Conservation (phyloP, 1,139 yeast species). For the Meyerozyma athensensis region DNA sequence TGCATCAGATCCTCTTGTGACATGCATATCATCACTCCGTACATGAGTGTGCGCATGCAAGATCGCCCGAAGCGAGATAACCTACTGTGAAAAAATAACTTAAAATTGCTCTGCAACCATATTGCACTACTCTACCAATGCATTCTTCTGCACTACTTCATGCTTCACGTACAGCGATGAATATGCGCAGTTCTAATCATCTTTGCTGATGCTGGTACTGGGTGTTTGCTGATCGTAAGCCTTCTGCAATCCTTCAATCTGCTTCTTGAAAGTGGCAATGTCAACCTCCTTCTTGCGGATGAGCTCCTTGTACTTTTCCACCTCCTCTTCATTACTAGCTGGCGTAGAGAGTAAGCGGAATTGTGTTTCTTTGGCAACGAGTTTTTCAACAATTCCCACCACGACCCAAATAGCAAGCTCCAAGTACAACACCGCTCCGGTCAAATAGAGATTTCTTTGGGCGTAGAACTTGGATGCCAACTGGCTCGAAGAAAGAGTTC, state of each 20-base stretch:
- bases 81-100: too few species aligned
- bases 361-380: constrained; percentile 52
- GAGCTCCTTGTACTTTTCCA: constrained; percentile 37
- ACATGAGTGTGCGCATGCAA: too few species aligned
- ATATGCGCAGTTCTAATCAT: constrained; percentile 9
- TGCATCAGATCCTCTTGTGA: too few species aligned
- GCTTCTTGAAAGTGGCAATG: constrained; percentile 47
- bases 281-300: constrained; percentile 44
- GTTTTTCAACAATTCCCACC: constrained; percentile 49
- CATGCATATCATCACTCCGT: too few species aligned
- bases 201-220: constrained; percentile 8
- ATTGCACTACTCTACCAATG: too few species aligned
- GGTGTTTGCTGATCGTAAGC: constrained; percentile 45
- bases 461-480: constrained; percentile 58
- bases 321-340: constrained; percentile 19
- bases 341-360: constrained; percentile 21
- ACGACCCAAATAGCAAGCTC: constrained; percentile 56
- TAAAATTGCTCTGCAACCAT: too few species aligned
- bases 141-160: too few species aligned
- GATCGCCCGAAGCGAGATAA: too few species aligned
- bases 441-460: constrained; percentile 66
- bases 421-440: constrained; percentile 66
- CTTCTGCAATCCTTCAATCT: constrained; percentile 48
- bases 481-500: constrained; percentile 31
- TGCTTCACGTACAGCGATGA: too few species aligned